Base-by-base conservation (phyloP, 2,329 filamentous ascomycete genomes). In the Pezicula radicicola region DNA sequence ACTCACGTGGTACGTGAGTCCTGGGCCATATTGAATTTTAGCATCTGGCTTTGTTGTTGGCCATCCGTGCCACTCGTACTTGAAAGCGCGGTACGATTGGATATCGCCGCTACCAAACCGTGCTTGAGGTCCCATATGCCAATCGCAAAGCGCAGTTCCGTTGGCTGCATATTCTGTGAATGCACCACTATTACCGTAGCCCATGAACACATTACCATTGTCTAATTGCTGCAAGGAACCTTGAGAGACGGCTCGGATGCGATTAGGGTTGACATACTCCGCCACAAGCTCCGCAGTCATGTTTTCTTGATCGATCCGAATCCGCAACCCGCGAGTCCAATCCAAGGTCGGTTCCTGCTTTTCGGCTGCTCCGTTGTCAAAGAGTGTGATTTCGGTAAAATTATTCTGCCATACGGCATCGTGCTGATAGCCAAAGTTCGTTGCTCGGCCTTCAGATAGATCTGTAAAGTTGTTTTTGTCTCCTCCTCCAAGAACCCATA, bases 381-480 rank as follows among this genome's bases (percentile, higher is more conserved):
- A 50, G 10, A 55, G 30, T 7, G 52, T 52, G 33, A 53, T 48
- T 10, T 43, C 46, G 7, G 37, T 50, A 28, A 41, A 46, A 25
- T 51, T 43, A 9, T 49, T 44, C 6, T 50, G 46, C 33, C 43
- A 76, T 7, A 73, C 69, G 0, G 74, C 74, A 55, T 78, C 70
- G 55, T 78, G 75, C 58, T 78, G 75, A 62, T 72, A 77, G 12
- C 70, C 71, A 55, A 77, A 78, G 18, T 70, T 63, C 54, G 75
- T 74, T 49, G 73, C 72, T 12, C 64, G 66, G 45, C 61, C 62
- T 6, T 65, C 63, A 18, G 56, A 47, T 16, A 49, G 30, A 35
- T 37, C 33, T 25, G 56, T 21, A 58, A 77, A 75, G 33, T 71
- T 70, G 1, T 72, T 72, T 30, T 68, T 70, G n/a, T 66, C 66